phyloP scores from a whole-genome alignment of 352 stramenopile species.

The Phytophthora pluvialis region DNA sequence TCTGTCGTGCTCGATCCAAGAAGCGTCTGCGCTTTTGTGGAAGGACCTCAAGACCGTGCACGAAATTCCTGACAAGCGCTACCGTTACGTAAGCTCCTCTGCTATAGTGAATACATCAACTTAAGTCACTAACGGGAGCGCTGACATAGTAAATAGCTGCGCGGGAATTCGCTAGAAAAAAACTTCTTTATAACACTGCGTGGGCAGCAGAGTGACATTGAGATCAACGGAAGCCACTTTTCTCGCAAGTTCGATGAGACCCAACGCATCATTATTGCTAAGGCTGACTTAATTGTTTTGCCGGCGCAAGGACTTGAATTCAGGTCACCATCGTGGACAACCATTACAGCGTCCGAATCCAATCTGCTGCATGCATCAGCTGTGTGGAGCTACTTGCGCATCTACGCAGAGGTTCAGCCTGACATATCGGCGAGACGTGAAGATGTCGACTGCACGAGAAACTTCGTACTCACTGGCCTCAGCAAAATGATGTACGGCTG shows the following conservation, averaged over 20 bases:
- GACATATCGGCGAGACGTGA: slow-evolving; percentile 3
- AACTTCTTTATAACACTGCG: slow-evolving; percentile 32
- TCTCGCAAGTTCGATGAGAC: slow-evolving; percentile 26
- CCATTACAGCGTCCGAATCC: slow-evolving; percentile 5
- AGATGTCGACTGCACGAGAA: slow-evolving; percentile 16
- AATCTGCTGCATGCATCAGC: slow-evolving; percentile 2
- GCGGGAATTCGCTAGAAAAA: slow-evolving; percentile 27
- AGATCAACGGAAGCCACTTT: slow-evolving; percentile 25
- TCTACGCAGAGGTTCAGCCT: slow-evolving; percentile 25
- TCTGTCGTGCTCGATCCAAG: slow-evolving; percentile 19
- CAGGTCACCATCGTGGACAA: slow-evolving; percentile 17
- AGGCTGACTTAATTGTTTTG: slow-evolving; percentile 25
- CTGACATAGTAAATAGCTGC: slow-evolving; percentile 10
- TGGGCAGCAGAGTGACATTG: slow-evolving; percentile 15
- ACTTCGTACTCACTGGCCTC: slow-evolving; percentile 21
- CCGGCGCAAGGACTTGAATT: slow-evolving; percentile 25
- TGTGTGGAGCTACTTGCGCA: slow-evolving; percentile 24
- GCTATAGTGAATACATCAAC: neutral
- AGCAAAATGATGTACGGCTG: slow-evolving; percentile 32
- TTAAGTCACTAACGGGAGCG: neutral
- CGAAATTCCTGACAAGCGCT: slow-evolving; percentile 29
- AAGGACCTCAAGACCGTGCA: slow-evolving; percentile 27
- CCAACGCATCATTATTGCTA: slow-evolving; percentile 21
- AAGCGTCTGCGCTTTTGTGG: slow-evolving; percentile 22
- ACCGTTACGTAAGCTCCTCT: slow-evolving; percentile 24